These are phyloP conservation scores for Kodamaea restingae DNA, from an alignment of 805 yeast genomes.

Conservation along the genomic window DNA sequence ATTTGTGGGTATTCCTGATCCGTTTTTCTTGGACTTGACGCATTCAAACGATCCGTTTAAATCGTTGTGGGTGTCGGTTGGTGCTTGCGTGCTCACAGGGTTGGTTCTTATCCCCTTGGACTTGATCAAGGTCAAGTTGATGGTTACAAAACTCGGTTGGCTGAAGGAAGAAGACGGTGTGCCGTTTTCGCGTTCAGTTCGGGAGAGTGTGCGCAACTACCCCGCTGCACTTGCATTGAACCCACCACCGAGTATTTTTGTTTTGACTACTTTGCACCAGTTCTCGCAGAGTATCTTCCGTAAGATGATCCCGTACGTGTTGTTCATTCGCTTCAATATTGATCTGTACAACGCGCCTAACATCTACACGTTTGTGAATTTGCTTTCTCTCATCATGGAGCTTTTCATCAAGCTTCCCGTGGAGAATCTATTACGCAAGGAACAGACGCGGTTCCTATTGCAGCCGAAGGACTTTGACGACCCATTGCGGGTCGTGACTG, in stretches of 20 bases:
- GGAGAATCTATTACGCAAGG: constrained; percentile 80
- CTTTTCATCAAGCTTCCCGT: constrained; percentile 77
- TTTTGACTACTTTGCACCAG: constrained; percentile 57
- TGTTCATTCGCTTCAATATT: constrained; percentile 57
- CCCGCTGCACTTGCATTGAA: constrained; percentile 54
- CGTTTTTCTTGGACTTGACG: constrained; percentile 74
- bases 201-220: constrained; percentile 58
- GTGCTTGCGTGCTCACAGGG: constrained; percentile 71
- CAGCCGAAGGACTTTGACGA: constrained; percentile 36
- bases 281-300: constrained; percentile 57
- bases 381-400: constrained; percentile 62
- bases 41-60: constrained; percentile 74
- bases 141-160: constrained; percentile 59
- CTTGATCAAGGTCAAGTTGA: constrained; percentile 70
- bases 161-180: constrained; percentile 12
- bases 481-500: constrained; percentile 35
- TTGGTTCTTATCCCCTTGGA: constrained; percentile 75
- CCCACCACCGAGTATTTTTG: constrained; percentile 45
- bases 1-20: constrained; percentile 78
- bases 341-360: constrained; percentile 64
- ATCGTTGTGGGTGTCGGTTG: constrained; percentile 62
- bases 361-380: constrained; percentile 53
- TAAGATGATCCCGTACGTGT: constrained; percentile 60
- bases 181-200: constrained; percentile 56
- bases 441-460: constrained; percentile 68